Base-by-base conservation (phyloP, 345 rosid species). In the Cardamine resedifolia region DNA sequence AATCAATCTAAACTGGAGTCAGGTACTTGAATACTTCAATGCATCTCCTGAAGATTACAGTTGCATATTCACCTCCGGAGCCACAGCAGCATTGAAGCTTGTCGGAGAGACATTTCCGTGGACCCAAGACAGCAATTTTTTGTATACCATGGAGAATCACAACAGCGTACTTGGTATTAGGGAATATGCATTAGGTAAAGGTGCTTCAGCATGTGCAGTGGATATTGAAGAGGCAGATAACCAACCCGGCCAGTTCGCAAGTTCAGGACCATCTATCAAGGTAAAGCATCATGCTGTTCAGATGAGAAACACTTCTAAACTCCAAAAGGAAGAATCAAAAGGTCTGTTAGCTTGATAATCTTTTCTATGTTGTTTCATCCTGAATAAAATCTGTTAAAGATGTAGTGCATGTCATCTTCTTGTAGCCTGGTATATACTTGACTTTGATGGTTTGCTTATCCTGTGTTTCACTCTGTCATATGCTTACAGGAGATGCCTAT, bases 141-240 rank as follows among this genome's bases (percentile, higher is more conserved):
- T 87, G 88, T 91, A 95, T 74, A 83, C 97, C 7, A 85, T 83
- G 89, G 99, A 91, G 81, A 95, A 95, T 77, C 97, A 95, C 77
- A 95, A 95, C 65, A 95, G 99, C 53, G 99, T 91, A 51, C 96
- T 91, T 71, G 99, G 99, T 70, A 90, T 95, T 57, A 85, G 99
- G 84, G 97, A 94, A 95, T 94, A 94, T 89, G 97, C 97, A 73
- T 90, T 95, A 58, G 78, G 71, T 65, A 79, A 79, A 81, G 97
- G 97, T 56, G 91, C 90, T 79, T 82, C 91, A 69, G 90, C 93
- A 30, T 81, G 85, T 84, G 97, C 96, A 11, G 77, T 89, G 43
- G 97, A 95, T 81, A 70, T 89, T 71, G 89, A 83, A 65, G 86
- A 88, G 64, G 53, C 72, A 63, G 61, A 45, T 64, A 64, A 72